These are phyloP conservation scores for Wallemia mellicola DNA, from an alignment of 1,284 basidiomycete genomes.

Conservation along the genomic window DNA sequence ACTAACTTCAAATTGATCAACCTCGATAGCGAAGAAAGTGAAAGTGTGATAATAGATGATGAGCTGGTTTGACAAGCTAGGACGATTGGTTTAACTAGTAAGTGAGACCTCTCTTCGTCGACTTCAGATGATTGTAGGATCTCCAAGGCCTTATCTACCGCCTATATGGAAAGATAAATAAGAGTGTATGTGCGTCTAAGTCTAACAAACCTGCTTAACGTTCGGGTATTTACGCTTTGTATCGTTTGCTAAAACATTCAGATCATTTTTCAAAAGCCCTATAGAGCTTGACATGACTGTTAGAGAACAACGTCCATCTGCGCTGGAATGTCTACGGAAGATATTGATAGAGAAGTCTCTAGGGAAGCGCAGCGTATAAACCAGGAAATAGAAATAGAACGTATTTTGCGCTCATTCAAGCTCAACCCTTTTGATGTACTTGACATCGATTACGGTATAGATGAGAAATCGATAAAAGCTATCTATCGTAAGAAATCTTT, in stretches of 20 bases:
- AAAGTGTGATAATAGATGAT: constrained; percentile 74
- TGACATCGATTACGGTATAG: constrained; percentile 27
- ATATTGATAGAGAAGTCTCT: not conserved
- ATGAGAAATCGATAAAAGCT: constrained; percentile 12
- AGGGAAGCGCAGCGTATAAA: not conserved
- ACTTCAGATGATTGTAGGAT: constrained; percentile 28
- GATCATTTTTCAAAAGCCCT: constrained; percentile 15
- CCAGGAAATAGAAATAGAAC: constrained; percentile 19
- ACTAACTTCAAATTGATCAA: constrained; percentile 64
- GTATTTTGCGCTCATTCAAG: constrained; percentile 52
- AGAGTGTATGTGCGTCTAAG: constrained; percentile 22
- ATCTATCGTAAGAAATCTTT: constrained; percentile 54
- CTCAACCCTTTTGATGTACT: constrained; percentile 55
- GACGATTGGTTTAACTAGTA: constrained; percentile 60
- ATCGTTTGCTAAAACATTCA: constrained; percentile 44
- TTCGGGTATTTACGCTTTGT: constrained; percentile 50
- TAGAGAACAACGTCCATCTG: too few relatives aligned
- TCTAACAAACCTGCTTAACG: constrained; percentile 38
- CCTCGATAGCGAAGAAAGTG: constrained; percentile 65
- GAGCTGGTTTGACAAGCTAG: constrained; percentile 82
- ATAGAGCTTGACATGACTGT: not conserved
- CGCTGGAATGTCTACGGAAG: not conserved
- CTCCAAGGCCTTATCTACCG: constrained; percentile 19
- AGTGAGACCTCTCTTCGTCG: constrained; percentile 20
- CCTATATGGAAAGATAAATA: constrained; percentile 6